Evolutionary conservation across 2,329 filamentous ascomycete species (phyloP), one percentile per base, ranked within the genome.

Genomic region (Trichophyton mentagrophytes): DNA sequence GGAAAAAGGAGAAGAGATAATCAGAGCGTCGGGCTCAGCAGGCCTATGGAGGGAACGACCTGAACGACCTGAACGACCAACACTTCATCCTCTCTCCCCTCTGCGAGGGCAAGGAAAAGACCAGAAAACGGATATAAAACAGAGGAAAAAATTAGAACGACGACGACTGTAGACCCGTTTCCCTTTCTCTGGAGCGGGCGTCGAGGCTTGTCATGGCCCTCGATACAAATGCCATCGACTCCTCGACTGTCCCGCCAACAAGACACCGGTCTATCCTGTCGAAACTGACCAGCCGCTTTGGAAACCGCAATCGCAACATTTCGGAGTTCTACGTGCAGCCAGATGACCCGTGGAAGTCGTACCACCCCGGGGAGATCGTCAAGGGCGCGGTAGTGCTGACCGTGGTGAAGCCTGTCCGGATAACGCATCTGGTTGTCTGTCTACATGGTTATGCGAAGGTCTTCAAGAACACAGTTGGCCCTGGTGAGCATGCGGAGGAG

Each of bases 391-490:
- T 86, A 25, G 74, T 82, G 58, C 72, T 86, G 64, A 83, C 81
- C 61, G 79, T 85, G 49, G 71, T 80, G 55, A 83, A 83, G 66
- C 81, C 83, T 30, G 73, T 84, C 63, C 76, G 83, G 60, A 80
- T 86, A 63, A 86, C 84, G 7, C 84, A 86, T 72, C 73, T 86
- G 27, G 81, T 83, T 11, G 76, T 86, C 36, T 82, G 80, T 66
- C 72, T 86, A 63, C 82, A 85, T 73, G 84, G 84, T 22, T 83
- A 80, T 69, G 83, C 82, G 57, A 84, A 85, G 69, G 84, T 86
- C 15, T 85, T 80, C 72, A 85, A 84, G 71, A 84, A 82, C 63
- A 79, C 82, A 38, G 78, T 81, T 59, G 74, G 80, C 7, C 78
- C 82, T 0, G 78, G 80, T 11, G 82, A 85, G 64, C 73, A 74